These are phyloP conservation scores for Neofusicoccum ribis DNA, from an alignment of 2,329 filamentous ascomycete genomes.

Conservation along the genomic window DNA sequence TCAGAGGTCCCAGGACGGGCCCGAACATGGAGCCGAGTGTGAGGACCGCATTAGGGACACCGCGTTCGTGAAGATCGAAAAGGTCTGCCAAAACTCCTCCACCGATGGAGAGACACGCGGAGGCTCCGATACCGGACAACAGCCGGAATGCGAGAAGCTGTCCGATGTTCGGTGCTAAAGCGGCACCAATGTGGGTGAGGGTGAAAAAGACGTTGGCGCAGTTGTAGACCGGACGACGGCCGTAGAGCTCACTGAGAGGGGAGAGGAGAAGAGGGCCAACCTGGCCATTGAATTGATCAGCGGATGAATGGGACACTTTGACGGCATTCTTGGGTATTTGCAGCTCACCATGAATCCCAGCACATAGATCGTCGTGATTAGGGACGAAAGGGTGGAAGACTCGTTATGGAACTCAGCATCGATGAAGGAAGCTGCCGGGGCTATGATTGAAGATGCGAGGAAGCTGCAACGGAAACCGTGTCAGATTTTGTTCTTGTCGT, in stretches of 20 bases:
- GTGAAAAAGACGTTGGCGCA: conserved; percentile 17
- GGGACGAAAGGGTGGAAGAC: conserved; percentile 32
- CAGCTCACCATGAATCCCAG: conserved; percentile 33
- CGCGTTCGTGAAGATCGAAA: background rate
- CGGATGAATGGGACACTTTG: too few relatives aligned
- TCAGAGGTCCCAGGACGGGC: conserved; percentile 33
- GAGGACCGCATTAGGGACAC: background rate
- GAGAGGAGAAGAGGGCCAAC: conserved; percentile 21
- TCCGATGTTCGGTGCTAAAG: background rate
- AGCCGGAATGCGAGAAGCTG: background rate
- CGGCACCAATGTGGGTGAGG: background rate
- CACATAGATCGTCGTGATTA: conserved; percentile 38
- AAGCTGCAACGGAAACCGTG: conserved; percentile 24
- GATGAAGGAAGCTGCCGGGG: conserved; percentile 34
- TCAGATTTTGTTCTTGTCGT: background rate
- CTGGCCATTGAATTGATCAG: background rate
- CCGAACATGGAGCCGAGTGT: conserved; percentile 24
- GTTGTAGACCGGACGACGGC: conserved; percentile 9
- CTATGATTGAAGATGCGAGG: conserved; percentile 38
- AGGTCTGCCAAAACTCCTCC: background rate
- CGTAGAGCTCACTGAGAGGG: conserved; percentile 22
- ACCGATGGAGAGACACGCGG: background rate
- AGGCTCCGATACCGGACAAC: background rate
- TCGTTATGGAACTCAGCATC: conserved; percentile 35
- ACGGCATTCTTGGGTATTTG: too few relatives aligned